phyloP scores from a whole-genome alignment of 179 eudicot genomes.

The Heliamphora pulchella region DNA sequence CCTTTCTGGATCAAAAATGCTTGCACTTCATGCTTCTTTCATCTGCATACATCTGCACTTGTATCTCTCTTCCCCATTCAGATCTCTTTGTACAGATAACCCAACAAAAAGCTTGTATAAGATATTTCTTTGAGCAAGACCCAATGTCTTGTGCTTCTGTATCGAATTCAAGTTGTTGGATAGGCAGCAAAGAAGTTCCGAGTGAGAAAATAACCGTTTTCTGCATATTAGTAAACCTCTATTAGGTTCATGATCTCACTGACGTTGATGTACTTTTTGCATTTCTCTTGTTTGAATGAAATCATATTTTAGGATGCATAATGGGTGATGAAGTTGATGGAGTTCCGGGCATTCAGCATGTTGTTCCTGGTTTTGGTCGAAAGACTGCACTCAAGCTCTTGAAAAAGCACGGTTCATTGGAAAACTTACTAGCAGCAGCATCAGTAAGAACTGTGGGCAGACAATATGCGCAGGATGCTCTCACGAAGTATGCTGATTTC shows the following conservation, averaged over 20 bases:
- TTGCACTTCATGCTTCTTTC: background rate
- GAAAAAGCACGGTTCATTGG: slow-evolving; percentile 69
- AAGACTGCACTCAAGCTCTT: slow-evolving; percentile 84
- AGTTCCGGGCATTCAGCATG: slow-evolving; percentile 82
- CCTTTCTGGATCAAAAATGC: background rate
- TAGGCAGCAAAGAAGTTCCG: background rate
- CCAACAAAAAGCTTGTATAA: background rate
- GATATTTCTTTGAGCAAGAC: slow-evolving; percentile 12
- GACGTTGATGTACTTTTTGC: background rate
- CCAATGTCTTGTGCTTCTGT: background rate
- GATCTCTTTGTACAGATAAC: background rate
- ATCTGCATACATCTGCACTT: background rate
- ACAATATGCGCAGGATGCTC: slow-evolving; percentile 82
- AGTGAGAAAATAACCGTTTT: slow-evolving; percentile 4
- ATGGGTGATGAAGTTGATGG: slow-evolving; percentile 92
- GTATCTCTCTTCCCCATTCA: background rate
- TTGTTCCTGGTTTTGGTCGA: slow-evolving; percentile 81
- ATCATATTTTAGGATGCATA: slow-evolving; percentile 57
- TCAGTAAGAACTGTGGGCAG: slow-evolving; percentile 77
- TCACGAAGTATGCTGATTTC: slow-evolving; percentile 65
- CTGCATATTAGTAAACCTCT: background rate
- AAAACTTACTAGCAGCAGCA: slow-evolving; percentile 73
- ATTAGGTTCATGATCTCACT: background rate
- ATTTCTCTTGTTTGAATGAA: background rate
- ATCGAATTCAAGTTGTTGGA: background rate